phyloP scores from a whole-genome alignment of 2,329 filamentous ascomycete genomes.

The Colletotrichum tanaceti region DNA sequence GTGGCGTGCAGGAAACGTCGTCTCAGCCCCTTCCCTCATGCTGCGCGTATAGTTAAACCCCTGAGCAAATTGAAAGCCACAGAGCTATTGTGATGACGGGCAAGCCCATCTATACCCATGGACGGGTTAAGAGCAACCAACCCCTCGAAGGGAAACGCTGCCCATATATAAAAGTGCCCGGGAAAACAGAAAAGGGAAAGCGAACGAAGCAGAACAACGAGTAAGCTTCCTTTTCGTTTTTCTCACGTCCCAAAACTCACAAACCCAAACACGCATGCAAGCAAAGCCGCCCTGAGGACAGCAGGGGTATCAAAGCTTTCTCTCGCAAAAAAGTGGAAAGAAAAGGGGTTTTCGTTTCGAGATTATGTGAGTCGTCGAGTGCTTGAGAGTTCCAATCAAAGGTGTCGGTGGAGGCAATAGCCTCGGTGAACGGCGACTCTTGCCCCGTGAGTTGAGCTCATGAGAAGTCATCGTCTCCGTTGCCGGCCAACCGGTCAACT shows the following conservation, averaged over 20 bases:
- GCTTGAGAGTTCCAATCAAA: neutral
- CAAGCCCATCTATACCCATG: constrained; percentile 17
- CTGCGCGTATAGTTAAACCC: constrained; percentile 29
- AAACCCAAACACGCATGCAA: constrained; percentile 36
- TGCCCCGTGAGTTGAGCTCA: constrained; percentile 44
- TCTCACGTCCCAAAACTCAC: constrained; percentile 30
- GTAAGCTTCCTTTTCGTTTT: constrained; percentile 8
- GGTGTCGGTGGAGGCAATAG: neutral
- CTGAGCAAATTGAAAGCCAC: constrained; percentile 32
- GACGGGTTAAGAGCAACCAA: neutral
- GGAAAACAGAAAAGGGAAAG: neutral
- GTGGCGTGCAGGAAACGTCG: constrained; percentile 16
- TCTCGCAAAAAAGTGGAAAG: constrained; percentile 23
- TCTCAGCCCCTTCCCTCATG: constrained; percentile 28
- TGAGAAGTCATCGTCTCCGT: constrained; percentile 57
- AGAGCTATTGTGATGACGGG: constrained; percentile 15
- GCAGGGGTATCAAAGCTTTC: constrained; percentile 41
- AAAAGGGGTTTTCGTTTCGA: constrained; percentile 20
- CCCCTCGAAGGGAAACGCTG: neutral
- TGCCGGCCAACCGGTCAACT: constrained; percentile 54
- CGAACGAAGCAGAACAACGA: neutral
- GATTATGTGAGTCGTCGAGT: constrained; percentile 22
- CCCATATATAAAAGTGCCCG: constrained; percentile 3
- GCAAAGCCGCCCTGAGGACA: constrained; percentile 39
- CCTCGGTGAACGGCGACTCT: constrained; percentile 6